Evolutionary conservation across 1,284 basidiomycete species (phyloP).

Genomic region (Stereum hirsutum): DNA sequence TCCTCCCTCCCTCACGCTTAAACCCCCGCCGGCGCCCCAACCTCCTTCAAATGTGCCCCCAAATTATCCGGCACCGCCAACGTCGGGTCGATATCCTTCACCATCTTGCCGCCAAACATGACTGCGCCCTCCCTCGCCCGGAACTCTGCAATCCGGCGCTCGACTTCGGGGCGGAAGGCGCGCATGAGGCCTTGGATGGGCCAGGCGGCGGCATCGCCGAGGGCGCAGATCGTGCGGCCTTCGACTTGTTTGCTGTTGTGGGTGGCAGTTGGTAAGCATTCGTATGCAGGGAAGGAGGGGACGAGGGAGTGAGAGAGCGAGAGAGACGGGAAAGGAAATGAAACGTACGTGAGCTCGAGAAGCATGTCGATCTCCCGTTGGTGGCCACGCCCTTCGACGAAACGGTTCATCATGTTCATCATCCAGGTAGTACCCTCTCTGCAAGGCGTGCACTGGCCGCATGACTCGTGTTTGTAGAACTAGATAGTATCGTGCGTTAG

Average conservation of each 20-base stretch:
- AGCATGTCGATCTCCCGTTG: slow-evolving; percentile 97
- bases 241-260: slow-evolving; percentile 96
- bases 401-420: slow-evolving; percentile 97
- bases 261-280: slow-evolving; percentile 12
- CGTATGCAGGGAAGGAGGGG: background rate
- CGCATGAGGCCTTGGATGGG: slow-evolving; percentile 95
- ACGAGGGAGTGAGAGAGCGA: background rate
- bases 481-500: slow-evolving; percentile 15
- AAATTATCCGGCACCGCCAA: slow-evolving; percentile 80
- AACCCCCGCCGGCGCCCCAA: slow-evolving; percentile 10
- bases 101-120: slow-evolving; percentile 80
- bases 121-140: slow-evolving; percentile 77
- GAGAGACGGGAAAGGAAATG: slow-evolving; percentile 6
- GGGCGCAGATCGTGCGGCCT: slow-evolving; percentile 91
- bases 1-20: no score
- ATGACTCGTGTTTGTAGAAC: slow-evolving; percentile 99
- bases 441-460: slow-evolving; percentile 97
- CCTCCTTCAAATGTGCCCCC: slow-evolving; percentile 38
- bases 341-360: slow-evolving; percentile 74
- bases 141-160: slow-evolving; percentile 79
- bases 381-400: slow-evolving; percentile 85
- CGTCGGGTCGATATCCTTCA: slow-evolving; percentile 61
- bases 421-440: slow-evolving; percentile 97
- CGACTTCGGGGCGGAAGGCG: slow-evolving; percentile 94
- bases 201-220: slow-evolving; percentile 98